Evolutionary conservation across 2,329 filamentous ascomycete species (phyloP).

Genomic region (Coniochaeta sp.): DNA sequence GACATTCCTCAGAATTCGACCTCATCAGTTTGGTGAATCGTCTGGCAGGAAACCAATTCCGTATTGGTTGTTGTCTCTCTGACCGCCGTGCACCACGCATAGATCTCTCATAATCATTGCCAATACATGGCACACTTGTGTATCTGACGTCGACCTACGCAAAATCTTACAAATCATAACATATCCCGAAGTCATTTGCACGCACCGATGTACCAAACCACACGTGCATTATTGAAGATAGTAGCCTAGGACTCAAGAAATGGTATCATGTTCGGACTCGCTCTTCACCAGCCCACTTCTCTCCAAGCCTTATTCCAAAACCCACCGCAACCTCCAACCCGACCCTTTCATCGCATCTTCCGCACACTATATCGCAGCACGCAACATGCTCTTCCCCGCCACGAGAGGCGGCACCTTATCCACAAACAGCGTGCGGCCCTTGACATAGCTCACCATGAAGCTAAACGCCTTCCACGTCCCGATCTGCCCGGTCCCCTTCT

Average conservation of each 20-base stretch:
- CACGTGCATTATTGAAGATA: no score
- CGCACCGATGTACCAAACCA: no score
- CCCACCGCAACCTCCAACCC: neutral
- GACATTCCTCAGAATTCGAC: no score
- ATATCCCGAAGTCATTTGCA: no score
- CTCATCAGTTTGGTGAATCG: no score
- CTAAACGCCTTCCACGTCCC: conserved; percentile 13
- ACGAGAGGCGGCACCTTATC: neutral
- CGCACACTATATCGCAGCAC: neutral
- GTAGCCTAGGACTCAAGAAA: neutral
- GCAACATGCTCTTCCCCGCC: neutral
- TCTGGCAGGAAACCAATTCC: no score
- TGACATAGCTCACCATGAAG: conserved; percentile 14
- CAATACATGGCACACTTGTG: no score
- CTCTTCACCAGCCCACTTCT: neutral
- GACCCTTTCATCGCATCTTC: neutral
- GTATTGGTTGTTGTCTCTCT: no score
- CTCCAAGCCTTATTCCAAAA: neutral
- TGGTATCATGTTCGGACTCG: neutral
- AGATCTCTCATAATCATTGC: no score
- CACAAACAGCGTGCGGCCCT: conserved; percentile 8
- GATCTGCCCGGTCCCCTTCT: conserved; percentile 18
- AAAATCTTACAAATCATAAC: no score
- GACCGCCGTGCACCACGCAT: no score
- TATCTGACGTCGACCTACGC: no score